Conservation (phyloP, 352 stramenopile genomes). For the Phytophthora pistaciae region DNA sequence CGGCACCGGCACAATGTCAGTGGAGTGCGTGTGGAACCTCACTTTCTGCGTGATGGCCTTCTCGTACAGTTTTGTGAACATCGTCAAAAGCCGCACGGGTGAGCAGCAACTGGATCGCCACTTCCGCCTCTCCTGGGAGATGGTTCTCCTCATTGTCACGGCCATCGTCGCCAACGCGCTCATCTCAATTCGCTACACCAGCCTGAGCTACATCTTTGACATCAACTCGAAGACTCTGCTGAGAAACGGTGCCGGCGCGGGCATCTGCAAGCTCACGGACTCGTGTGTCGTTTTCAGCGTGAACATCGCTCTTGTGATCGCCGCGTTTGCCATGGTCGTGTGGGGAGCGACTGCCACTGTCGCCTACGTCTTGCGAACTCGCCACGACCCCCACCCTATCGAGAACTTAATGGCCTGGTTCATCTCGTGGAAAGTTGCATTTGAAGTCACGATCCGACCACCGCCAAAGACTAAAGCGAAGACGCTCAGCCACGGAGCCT, state of each 20-base stretch:
- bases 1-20: slow-evolving; percentile 45
- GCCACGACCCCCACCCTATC: slow-evolving; percentile 31
- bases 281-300: slow-evolving; percentile 44
- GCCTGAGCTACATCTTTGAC: slow-evolving; percentile 38
- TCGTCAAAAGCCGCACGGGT: slow-evolving; percentile 39
- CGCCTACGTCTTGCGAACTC: slow-evolving; percentile 33
- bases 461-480: slow-evolving; percentile 34
- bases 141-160: slow-evolving; percentile 42
- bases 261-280: slow-evolving; percentile 40
- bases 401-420: slow-evolving; percentile 27
- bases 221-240: slow-evolving; percentile 35
- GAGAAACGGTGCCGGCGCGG: slow-evolving; percentile 24
- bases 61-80: slow-evolving; percentile 46
- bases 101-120: slow-evolving; percentile 44
- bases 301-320: slow-evolving; percentile 41
- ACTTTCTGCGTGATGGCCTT: slow-evolving; percentile 50
- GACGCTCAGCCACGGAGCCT: slow-evolving; percentile 18
- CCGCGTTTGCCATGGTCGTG: slow-evolving; percentile 31
- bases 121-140: slow-evolving; percentile 46
- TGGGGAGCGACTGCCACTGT: slow-evolving; percentile 35
- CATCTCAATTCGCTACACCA: slow-evolving; percentile 39
- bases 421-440: slow-evolving; percentile 37
- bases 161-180: slow-evolving; percentile 36
- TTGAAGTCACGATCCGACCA: slow-evolving; percentile 30
- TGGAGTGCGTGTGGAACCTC: slow-evolving; percentile 48